These are phyloP conservation scores for Wickerhamomyces silvicola DNA, from an alignment of 805 yeast genomes.

Conservation along the genomic window DNA sequence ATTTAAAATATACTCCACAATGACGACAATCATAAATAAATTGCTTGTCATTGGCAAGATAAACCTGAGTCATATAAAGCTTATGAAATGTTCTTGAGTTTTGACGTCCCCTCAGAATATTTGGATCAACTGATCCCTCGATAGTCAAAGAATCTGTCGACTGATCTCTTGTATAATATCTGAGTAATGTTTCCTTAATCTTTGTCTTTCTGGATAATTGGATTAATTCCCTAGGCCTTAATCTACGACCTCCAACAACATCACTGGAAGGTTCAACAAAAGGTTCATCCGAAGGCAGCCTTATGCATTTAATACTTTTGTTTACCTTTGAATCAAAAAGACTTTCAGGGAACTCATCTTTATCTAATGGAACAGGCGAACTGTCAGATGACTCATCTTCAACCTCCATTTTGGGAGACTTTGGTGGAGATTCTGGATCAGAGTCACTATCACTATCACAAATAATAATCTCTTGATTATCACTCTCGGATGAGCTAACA, in stretches of 20 bases:
- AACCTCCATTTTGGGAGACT: too few relatives aligned
- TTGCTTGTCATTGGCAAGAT: constrained; percentile 5
- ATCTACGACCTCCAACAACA: constrained; percentile 10
- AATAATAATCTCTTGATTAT: background rate
- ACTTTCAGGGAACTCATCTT: background rate
- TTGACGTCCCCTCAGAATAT: constrained; percentile 6
- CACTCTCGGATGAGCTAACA: constrained; percentile 2
- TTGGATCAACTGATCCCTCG: background rate
- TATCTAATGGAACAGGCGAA: background rate
- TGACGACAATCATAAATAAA: constrained; percentile 21
- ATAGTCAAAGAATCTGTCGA: constrained; percentile 11
- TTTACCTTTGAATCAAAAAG: background rate
- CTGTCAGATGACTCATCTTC: too few relatives aligned
- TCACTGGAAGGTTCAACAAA: constrained; percentile 4
- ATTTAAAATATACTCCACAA: constrained; percentile 24
- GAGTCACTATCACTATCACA: constrained; percentile 2
- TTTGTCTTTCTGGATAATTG: background rate
- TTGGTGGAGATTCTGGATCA: too few relatives aligned
- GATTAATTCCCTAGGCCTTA: constrained; percentile 8
- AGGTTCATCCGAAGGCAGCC: constrained; percentile 1
- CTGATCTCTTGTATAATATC: constrained; percentile 4
- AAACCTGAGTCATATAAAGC: constrained; percentile 11
- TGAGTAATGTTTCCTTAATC: constrained; percentile 1
- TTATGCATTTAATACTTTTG: background rate
- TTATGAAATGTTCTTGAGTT: constrained; percentile 18